Conservation (phyloP, 2,329 filamentous ascomycete genomes). For the Epicoccum nigrum region DNA sequence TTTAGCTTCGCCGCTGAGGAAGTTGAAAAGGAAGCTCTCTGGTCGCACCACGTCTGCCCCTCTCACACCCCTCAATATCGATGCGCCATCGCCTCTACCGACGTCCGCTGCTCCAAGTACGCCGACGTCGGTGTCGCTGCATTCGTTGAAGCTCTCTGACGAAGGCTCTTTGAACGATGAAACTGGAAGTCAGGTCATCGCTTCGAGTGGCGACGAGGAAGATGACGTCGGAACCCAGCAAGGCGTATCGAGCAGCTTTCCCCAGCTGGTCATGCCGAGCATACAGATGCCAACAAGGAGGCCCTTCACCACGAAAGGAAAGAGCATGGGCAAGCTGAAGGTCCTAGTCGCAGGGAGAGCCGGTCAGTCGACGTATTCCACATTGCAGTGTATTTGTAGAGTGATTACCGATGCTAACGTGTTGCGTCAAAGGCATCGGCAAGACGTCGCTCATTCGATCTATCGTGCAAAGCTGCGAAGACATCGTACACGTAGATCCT, state of each 20-base stretch:
- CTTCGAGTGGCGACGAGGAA: slow-evolving; percentile 63
- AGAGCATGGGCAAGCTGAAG: slow-evolving; percentile 83
- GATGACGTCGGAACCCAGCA: slow-evolving; percentile 40
- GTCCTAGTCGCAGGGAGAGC: slow-evolving; percentile 82
- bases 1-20: slow-evolving; percentile 27
- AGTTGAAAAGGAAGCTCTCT: slow-evolving; percentile 31
- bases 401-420: slow-evolving; percentile 15
- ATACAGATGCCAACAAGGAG: slow-evolving; percentile 87
- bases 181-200: slow-evolving; percentile 60
- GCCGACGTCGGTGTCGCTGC: slow-evolving; percentile 65
- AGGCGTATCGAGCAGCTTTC: slow-evolving; percentile 51
- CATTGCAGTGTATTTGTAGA: not conserved
- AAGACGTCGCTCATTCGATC: slow-evolving; percentile 90
- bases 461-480: slow-evolving; percentile 82
- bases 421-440: slow-evolving; percentile 66
- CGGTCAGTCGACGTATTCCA: slow-evolving; percentile 56
- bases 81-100: slow-evolving; percentile 52
- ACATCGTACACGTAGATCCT: slow-evolving; percentile 92
- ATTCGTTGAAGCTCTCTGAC: slow-evolving; percentile 64
- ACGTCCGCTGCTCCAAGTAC: slow-evolving; percentile 62
- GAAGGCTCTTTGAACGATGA: slow-evolving; percentile 63
- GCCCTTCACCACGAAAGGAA: slow-evolving; percentile 88
- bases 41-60: slow-evolving; percentile 29
- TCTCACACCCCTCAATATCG: slow-evolving; percentile 33
- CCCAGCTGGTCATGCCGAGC: slow-evolving; percentile 97